Evolutionary conservation across 208 protist species (phyloP).

Genomic region (Polymyxa betae): DNA sequence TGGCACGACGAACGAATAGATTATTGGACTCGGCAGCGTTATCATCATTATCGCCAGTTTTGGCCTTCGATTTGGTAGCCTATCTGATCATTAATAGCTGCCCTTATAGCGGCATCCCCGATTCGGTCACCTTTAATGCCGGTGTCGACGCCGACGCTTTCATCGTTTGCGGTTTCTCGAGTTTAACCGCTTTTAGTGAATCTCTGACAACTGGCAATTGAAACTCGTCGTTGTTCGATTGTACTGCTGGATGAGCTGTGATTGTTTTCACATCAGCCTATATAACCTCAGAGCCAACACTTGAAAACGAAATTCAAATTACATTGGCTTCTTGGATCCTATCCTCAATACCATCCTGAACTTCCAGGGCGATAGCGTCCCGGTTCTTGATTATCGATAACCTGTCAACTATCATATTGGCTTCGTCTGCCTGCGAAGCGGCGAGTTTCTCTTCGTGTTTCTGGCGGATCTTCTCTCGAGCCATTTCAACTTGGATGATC

Average conservation of each 20-base stretch:
- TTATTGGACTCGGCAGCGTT: not conserved
- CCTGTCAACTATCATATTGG: not conserved
- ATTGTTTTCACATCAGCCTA: no score
- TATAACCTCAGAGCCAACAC: no score
- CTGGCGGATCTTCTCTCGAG: slow-evolving; percentile 16
- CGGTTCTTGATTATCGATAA: not conserved
- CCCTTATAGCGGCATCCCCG: not conserved
- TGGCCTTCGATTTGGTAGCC: not conserved
- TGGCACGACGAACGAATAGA: not conserved
- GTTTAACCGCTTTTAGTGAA: not conserved
- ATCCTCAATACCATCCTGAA: not conserved
- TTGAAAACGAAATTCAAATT: no score
- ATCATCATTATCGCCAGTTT: not conserved
- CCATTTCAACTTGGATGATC: slow-evolving; percentile 33
- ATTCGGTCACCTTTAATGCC: not conserved
- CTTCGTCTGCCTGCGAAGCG: not conserved
- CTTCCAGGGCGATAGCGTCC: not conserved
- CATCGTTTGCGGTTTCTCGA: slow-evolving; percentile 19
- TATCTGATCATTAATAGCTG: not conserved
- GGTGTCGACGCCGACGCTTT: slow-evolving; percentile 13
- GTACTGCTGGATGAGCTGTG: no score
- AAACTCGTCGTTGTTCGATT: not conserved
- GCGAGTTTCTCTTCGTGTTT: slow-evolving; percentile 22
- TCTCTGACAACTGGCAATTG: not conserved
- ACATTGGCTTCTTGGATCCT: no score